Evolutionary conservation across 345 rosid species (phyloP).

Genomic region (Pugionium cornutum): DNA sequence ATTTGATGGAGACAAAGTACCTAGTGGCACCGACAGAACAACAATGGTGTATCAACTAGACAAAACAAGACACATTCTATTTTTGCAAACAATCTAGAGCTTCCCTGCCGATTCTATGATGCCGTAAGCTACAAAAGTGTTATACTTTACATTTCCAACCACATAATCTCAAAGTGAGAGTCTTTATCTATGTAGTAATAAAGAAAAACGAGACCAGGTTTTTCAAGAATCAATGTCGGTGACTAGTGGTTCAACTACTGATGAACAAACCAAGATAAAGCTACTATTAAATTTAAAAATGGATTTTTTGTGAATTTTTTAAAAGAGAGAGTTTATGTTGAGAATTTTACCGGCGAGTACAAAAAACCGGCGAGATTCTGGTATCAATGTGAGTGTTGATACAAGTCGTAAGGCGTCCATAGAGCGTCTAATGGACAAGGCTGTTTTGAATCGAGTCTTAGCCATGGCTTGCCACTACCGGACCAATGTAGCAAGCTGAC

Average conservation of each 20-base stretch:
- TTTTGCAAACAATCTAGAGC: slow-evolving; percentile 24
- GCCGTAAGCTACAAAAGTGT: slow-evolving; percentile 11
- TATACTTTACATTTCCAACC: too few species aligned
- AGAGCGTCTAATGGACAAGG: slow-evolving; percentile 66
- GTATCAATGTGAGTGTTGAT: slow-evolving; percentile 46
- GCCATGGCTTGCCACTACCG: slow-evolving; percentile 86
- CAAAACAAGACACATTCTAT: not conserved
- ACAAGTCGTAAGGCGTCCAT: slow-evolving; percentile 74
- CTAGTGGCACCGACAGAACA: slow-evolving; percentile 21
- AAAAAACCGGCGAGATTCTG: not conserved
- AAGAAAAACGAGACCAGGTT: slow-evolving; percentile 9
- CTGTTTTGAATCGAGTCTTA: slow-evolving; percentile 60
- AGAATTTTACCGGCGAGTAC: slow-evolving; percentile 19
- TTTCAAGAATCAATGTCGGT: slow-evolving; percentile 17
- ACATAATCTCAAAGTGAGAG: too few species aligned
- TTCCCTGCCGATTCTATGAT: slow-evolving; percentile 14
- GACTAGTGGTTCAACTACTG: slow-evolving; percentile 35
- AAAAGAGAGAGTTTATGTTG: slow-evolving; percentile 17
- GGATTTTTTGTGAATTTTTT: too few species aligned
- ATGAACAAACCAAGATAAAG: slow-evolving; percentile 25
- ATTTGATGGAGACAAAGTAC: slow-evolving; percentile 9
- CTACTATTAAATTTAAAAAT: slow-evolving; percentile 5
- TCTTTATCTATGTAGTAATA: slow-evolving; percentile 5
- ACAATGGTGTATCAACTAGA: slow-evolving; percentile 20
- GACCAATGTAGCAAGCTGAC: slow-evolving; percentile 81